Evolutionary conservation across 331 rosid genomes (phyloP).

Genomic region (Prunus yedoensis): DNA sequence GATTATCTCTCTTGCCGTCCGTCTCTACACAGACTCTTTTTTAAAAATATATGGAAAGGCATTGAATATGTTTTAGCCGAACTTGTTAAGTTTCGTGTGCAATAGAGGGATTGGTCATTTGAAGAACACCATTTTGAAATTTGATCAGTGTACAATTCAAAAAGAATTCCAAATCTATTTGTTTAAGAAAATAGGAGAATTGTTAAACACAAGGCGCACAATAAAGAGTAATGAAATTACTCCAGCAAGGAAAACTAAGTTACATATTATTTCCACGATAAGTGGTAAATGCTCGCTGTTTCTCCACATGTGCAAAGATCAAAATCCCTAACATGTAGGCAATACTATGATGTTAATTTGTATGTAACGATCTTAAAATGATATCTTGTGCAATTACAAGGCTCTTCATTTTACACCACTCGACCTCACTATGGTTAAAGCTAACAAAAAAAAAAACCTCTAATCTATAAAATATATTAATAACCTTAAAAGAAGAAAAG

Average conservation of each 20-base stretch:
- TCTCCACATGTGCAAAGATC: slow-evolving; percentile 10
- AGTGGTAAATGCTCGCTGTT: slow-evolving; percentile 22
- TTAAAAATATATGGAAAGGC: background rate
- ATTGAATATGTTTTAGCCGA: background rate
- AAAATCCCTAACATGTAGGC: slow-evolving; percentile 25
- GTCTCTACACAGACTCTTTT: too few relatives aligned
- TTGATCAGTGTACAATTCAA: too few relatives aligned
- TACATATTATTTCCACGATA: slow-evolving; percentile 10
- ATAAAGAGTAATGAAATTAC: background rate
- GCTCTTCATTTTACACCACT: slow-evolving; percentile 61
- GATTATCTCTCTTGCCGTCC: too few relatives aligned
- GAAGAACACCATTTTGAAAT: too few relatives aligned
- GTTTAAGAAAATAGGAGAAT: too few relatives aligned
- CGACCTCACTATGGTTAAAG: slow-evolving; percentile 45
- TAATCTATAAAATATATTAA: slow-evolving; percentile 47
- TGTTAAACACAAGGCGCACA: too few relatives aligned
- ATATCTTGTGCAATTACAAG: slow-evolving; percentile 42
- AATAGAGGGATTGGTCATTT: too few relatives aligned
- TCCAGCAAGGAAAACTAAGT: slow-evolving; percentile 13
- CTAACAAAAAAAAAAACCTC: slow-evolving; percentile 31
- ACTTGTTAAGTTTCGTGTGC: too few relatives aligned
- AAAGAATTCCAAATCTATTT: too few relatives aligned
- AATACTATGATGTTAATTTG: slow-evolving; percentile 28
- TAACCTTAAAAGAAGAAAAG: slow-evolving; percentile 24
- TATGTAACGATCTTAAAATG: slow-evolving; percentile 28